phyloP scores from a whole-genome alignment of 2,329 filamentous ascomycete genomes.

The Colletotrichum acutatum region DNA sequence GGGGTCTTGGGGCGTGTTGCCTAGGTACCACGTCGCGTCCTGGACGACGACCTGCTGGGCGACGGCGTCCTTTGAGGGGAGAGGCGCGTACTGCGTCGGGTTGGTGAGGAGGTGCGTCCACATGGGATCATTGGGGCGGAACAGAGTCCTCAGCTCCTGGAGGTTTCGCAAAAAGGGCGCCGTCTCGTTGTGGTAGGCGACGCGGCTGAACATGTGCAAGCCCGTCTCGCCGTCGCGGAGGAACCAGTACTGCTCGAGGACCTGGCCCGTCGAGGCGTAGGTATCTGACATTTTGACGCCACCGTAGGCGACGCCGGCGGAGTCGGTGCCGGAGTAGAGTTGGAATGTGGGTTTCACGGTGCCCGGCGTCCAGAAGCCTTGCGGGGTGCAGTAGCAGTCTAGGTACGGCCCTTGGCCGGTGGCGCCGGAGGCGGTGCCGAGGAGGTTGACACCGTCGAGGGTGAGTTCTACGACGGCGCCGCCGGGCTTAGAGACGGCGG shows the following conservation, averaged over 20 bases:
- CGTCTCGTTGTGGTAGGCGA: slow-evolving; percentile 65
- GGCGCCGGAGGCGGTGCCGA: slow-evolving; percentile 55
- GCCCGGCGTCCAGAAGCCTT: slow-evolving; percentile 67
- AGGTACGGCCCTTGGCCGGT: slow-evolving; percentile 65
- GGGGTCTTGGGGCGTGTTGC: slow-evolving; percentile 60
- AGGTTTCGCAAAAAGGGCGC: slow-evolving; percentile 65
- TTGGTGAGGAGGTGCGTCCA: slow-evolving; percentile 70
- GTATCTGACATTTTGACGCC: slow-evolving; percentile 67
- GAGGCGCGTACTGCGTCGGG: slow-evolving; percentile 60
- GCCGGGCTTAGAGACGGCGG: slow-evolving; percentile 49
- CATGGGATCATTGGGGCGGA: slow-evolving; percentile 64
- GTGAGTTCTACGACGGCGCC: slow-evolving; percentile 49
- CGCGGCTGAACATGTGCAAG: slow-evolving; percentile 66
- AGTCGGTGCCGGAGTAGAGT: slow-evolving; percentile 63
- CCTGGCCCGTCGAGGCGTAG: slow-evolving; percentile 64
- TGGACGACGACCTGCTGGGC: slow-evolving; percentile 60
- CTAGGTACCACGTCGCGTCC: slow-evolving; percentile 70
- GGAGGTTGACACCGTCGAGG: slow-evolving; percentile 54
- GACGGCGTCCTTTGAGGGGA: slow-evolving; percentile 57
- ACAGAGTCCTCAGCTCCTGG: slow-evolving; percentile 68
- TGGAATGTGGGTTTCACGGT: slow-evolving; percentile 58
- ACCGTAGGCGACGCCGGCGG: slow-evolving; percentile 59
- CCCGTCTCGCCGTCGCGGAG: slow-evolving; percentile 70
- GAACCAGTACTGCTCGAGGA: slow-evolving; percentile 72
- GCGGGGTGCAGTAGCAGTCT: slow-evolving; percentile 69